A percentile compares a stretch with the other conserved stretches of the same genome.
Conservation (phyloP, 805 yeast species). For the Dipodascus albidus region DNA sequence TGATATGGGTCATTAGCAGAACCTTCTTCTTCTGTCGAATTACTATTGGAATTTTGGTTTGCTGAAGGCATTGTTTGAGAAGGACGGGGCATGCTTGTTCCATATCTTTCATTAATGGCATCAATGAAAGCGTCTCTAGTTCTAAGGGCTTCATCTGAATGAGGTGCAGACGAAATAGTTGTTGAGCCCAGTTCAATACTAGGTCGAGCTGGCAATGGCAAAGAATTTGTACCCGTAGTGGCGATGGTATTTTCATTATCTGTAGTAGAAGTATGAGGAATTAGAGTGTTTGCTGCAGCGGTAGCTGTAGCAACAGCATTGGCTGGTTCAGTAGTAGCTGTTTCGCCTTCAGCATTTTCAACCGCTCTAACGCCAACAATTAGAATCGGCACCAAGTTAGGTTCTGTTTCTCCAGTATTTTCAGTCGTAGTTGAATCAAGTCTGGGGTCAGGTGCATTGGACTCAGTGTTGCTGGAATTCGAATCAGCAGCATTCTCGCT, state of each 20-base stretch:
- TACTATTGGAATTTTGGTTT: constrained; percentile 2
- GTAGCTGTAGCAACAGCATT: constrained; percentile 6
- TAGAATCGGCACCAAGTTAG: constrained; percentile 33
- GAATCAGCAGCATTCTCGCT: constrained; percentile 10
- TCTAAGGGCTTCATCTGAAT: background rate
- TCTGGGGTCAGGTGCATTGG: too few species aligned
- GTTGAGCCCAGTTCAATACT: background rate
- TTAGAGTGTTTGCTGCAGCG: constrained; percentile 1
- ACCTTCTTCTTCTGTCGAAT: constrained; percentile 4
- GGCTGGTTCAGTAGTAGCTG: constrained; percentile 10
- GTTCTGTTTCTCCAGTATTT: background rate
- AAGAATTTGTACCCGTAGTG: background rate
- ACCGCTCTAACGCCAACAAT: constrained; percentile 39
- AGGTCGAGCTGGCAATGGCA: background rate
- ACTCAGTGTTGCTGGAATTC: background rate
- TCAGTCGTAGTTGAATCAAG: background rate
- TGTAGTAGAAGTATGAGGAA: background rate
- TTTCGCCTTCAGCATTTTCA: constrained; percentile 13
- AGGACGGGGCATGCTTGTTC: constrained; percentile 1
- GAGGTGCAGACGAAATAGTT: background rate
- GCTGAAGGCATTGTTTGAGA: constrained; percentile 6
- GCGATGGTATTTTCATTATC: background rate
- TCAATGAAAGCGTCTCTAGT: background rate
- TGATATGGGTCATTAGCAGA: constrained; percentile 5
- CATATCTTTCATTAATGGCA: background rate